These are phyloP conservation scores for Lonicera japonica DNA, from an alignment of 129 eudicot species.

Conservation along the genomic window DNA sequence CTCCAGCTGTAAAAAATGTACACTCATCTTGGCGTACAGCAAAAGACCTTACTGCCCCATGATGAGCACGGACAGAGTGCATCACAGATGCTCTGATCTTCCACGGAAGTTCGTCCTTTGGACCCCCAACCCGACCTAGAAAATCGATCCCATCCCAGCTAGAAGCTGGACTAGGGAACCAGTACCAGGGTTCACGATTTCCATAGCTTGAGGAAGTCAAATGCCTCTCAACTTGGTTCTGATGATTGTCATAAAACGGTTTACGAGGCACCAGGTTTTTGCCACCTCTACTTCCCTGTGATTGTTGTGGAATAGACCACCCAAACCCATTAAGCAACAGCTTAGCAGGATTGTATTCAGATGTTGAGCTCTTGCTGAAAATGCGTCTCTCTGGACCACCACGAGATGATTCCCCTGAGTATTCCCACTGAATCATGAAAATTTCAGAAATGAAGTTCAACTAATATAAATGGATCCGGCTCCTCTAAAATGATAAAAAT, in stretches of 20 bases:
- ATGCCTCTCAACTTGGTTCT: slow-evolving; percentile 29
- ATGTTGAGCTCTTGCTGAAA: slow-evolving; percentile 36
- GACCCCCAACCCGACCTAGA: slow-evolving; percentile 61
- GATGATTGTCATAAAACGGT: slow-evolving; percentile 29
- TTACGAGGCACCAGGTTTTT: slow-evolving; percentile 40
- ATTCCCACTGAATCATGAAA: slow-evolving; percentile 65
- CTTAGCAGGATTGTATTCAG: slow-evolving; percentile 55
- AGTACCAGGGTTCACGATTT: slow-evolving; percentile 80
- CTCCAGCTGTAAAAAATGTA: slow-evolving; percentile 83
- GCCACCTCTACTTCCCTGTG: slow-evolving; percentile 49
- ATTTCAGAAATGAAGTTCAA: slow-evolving; percentile 9
- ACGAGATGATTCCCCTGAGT: slow-evolving; percentile 54
- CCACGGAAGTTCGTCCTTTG: slow-evolving; percentile 92
- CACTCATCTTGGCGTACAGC: slow-evolving; percentile 79
- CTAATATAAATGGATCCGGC: not conserved
- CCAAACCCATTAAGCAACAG: slow-evolving; percentile 64
- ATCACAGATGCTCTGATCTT: slow-evolving; percentile 83
- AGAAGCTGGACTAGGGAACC: slow-evolving; percentile 92
- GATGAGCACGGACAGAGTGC: slow-evolving; percentile 86
- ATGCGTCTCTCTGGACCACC: slow-evolving; percentile 33
- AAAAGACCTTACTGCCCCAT: slow-evolving; percentile 80
- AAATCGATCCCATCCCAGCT: slow-evolving; percentile 83
- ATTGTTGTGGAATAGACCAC: slow-evolving; percentile 83
- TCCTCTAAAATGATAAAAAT: no score
- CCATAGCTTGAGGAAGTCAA: slow-evolving; percentile 30